Evolutionary conservation across 306 rosid genomes (phyloP).

Genomic region (Betula pendula): DNA sequence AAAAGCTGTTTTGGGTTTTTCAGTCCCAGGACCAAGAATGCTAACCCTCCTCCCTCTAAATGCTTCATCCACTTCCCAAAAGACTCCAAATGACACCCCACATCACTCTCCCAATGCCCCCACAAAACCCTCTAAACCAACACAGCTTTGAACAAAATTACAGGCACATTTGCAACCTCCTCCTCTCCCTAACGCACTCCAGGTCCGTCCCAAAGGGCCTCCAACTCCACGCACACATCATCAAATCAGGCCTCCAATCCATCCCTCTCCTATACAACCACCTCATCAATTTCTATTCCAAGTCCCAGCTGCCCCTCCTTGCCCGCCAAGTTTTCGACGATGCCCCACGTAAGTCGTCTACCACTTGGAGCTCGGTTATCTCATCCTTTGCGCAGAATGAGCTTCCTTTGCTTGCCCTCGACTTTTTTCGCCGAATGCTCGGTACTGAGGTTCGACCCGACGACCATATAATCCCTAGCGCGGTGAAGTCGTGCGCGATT

Average conservation of each 20-base stretch:
- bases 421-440: constrained; percentile 67
- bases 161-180: constrained; percentile 51
- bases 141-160: constrained; percentile 35
- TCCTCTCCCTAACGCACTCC: constrained; percentile 58
- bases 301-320: constrained; percentile 53
- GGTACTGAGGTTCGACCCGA: constrained; percentile 43
- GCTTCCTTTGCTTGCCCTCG: constrained; percentile 56
- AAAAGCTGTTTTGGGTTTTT: too few relatives aligned
- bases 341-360: constrained; percentile 43
- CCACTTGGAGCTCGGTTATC: constrained; percentile 84
- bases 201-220: constrained; percentile 65
- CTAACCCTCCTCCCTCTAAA: too few relatives aligned
- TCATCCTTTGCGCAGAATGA: constrained; percentile 80
- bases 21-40: too few relatives aligned
- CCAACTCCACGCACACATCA: constrained; percentile 70
- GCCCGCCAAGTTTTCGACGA: constrained; percentile 53
- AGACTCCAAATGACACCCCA: background rate
- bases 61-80: constrained; percentile 26
- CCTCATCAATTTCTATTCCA: constrained; percentile 80
- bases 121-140: constrained; percentile 22
- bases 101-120: constrained; percentile 7
- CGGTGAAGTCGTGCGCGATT: constrained; percentile 62
- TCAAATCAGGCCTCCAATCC: constrained; percentile 58
- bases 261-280: constrained; percentile 67
- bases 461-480: constrained; percentile 72